Evolutionary conservation across 2,329 filamentous ascomycete genomes (phyloP), one percentile per base, ranked within the genome.

Genomic region (Atkinsonella texensis): DNA sequence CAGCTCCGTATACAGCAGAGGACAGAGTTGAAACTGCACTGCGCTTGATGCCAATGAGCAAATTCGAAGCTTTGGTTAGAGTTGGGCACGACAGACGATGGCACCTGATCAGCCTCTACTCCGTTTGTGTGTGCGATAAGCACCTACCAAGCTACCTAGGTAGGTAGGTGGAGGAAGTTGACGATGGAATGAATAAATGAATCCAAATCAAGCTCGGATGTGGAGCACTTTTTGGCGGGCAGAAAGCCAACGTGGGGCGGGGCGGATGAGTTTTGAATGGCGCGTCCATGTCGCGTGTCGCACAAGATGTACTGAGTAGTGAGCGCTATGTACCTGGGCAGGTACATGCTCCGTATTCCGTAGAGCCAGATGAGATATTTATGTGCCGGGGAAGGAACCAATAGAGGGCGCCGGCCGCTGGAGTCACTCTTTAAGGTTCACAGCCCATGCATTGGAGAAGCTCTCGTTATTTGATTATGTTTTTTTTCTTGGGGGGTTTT

Each of bases 241-340:
- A 15, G 40, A n/a, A n/a, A 31, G 20, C 6, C 15, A n/a, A 46
- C 3, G 43, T 17, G 43, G 43, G 43, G 43, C 43, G 43, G 43
- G 43, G 43, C 43, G 18, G 43, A 8, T 35, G 33, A 35, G 33
- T 20, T 18, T 31, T 17, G 28, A 7, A 44, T 38, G 49, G 49
- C 46, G 46, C 46, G 46, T 48, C 46, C 49, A 41, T 18, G 42
- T 46, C 49, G 49, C 49, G 42, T 51, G 49, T 31, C 4, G 20
- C 32, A n/a, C 41, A 11, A 33, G 39, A 12, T 38, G 35, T 12
- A 28, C 28, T 28, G 28, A 28, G 28, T 4, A 28, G 4, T 28
- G 28, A 28, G 28, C 28, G 5, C 28, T 8, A 28, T 28, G 28
- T 28, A 28, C 28, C 28, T 28, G 5, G 7, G 7, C 1, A 28